phyloP scores from a whole-genome alignment of 2,329 filamentous ascomycete species.

The Monosporascus sp. region DNA sequence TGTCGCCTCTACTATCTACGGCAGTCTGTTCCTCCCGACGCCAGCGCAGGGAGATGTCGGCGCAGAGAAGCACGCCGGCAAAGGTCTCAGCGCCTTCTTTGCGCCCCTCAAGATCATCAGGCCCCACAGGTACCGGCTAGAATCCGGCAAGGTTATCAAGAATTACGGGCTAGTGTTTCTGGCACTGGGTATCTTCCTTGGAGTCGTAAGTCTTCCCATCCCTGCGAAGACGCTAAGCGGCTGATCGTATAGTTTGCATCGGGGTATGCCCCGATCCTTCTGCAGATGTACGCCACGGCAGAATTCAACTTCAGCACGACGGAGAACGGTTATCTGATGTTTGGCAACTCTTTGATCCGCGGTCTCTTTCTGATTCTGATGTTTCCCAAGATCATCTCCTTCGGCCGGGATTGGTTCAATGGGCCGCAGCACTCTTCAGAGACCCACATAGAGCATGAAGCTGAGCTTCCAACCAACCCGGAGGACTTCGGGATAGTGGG shows the following conservation, averaged over 20 bases:
- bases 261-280: slow-evolving; percentile 58
- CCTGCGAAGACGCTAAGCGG: background rate
- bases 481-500: slow-evolving; percentile 17
- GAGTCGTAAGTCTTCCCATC: slow-evolving; percentile 41
- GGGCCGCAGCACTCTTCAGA: slow-evolving; percentile 1
- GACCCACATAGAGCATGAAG: slow-evolving; percentile 2
- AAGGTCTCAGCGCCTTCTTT: slow-evolving; percentile 49
- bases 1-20: slow-evolving; percentile 37
- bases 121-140: slow-evolving; percentile 49
- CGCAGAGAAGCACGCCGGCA: slow-evolving; percentile 16
- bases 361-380: slow-evolving; percentile 49
- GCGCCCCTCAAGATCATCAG: slow-evolving; percentile 57
- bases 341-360: slow-evolving; percentile 48
- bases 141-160: slow-evolving; percentile 42
- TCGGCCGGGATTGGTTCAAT: slow-evolving; percentile 35
- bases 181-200: slow-evolving; percentile 60
- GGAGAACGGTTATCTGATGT: slow-evolving; percentile 53
- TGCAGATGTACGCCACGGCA: slow-evolving; percentile 54
- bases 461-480: slow-evolving; percentile 15
- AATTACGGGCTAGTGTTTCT: slow-evolving; percentile 61
- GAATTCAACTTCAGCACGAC: slow-evolving; percentile 49
- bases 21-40: slow-evolving; percentile 35
- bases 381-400: slow-evolving; percentile 47
- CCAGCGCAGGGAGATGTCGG: slow-evolving; percentile 6
- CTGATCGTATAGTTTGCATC: slow-evolving; percentile 47